A percentile compares a stretch with the other conserved stretches of the same genome.
Evolutionary conservation across 768 basidiomycete species (phyloP).

Genomic region (Fomitopsis serialis): DNA sequence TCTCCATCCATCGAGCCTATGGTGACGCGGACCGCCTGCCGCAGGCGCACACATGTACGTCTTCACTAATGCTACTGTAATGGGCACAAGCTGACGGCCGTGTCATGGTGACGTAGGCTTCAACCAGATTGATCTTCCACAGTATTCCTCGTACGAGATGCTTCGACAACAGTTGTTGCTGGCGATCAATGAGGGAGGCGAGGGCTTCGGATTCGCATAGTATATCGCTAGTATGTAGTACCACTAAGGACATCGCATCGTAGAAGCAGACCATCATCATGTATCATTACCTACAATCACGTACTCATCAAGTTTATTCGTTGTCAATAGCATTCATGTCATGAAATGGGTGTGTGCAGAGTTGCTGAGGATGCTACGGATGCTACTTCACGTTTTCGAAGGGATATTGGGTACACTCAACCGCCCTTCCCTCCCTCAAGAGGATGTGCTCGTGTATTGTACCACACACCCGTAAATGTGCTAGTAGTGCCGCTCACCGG

Average conservation of each 20-base stretch:
- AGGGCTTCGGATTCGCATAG: constrained; percentile 86
- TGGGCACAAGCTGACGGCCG: constrained; percentile 13
- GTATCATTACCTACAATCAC: constrained; percentile 9
- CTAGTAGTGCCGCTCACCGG: no score
- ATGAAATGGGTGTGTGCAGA: no score
- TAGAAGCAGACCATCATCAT: constrained; percentile 4
- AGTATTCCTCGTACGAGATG: constrained; percentile 95
- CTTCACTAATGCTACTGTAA: background rate
- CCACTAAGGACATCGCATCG: constrained; percentile 2
- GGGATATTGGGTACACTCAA: no score
- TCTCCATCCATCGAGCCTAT: constrained; percentile 94
- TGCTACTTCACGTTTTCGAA: no score
- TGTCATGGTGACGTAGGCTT: constrained; percentile 62
- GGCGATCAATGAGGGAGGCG: constrained; percentile 93
- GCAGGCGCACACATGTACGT: constrained; percentile 85
- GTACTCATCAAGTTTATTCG: background rate
- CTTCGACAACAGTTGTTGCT: constrained; percentile 84
- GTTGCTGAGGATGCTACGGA: no score
- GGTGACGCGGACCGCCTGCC: constrained; percentile 80
- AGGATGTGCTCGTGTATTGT: no score
- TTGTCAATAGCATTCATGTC: background rate
- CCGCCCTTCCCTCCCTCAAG: no score
- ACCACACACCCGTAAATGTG: no score
- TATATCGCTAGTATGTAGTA: constrained; percentile 1
- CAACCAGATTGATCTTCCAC: constrained; percentile 92